Evolutionary conservation across 768 basidiomycete species (phyloP), one percentile per base, ranked within the genome.

Genomic region (Lentinula guzmanii): DNA sequence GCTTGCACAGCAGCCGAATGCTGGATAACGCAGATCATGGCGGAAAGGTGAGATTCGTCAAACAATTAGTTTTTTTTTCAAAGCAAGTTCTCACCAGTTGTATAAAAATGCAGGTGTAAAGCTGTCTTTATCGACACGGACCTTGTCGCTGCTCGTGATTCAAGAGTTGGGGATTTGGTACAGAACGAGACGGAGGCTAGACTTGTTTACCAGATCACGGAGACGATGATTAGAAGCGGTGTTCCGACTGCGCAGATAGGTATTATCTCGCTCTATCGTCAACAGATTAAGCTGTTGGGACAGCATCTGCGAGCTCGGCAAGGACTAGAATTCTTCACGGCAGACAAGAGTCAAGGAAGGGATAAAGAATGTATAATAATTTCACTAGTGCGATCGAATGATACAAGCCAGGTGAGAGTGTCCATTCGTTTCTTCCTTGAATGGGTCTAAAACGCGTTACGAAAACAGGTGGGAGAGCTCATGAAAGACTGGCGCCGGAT

Each of bases 91-190:
- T 34, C 60, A n/a, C 16, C 37, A 54, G 13, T 10, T n/a, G 16
- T 33, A 42, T 1, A 8, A 13, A 7, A 5, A 5, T 41, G 51
- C 57, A 96, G 95, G 28, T 87, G 87, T 64, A 91, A 88, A 72
- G 93, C 89, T 6, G 79, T 98, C 42, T 98, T 99, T 65, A 85
- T 98, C n/a, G 89, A 98, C 69, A 99, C 97, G 0, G 97, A 98
- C 66, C 69, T 64, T 0, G 70, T 95, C 2, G 89, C 93, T 0
- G 95, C 89, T 0, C 74, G 70, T 6, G 96, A 98, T 67, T 90
- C 90, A 0, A 84, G 86, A 15, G 83, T 89, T 1, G 95, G 95
- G 5, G 90, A 95, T 66, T 81, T 98, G 9, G 89, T 97, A 6
- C 94, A 98, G 68, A 99, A 99, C 72, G 82, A 83, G 58, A 75